Evolutionary conservation across 148 eudicot species (phyloP).

Genomic region (Camellia granthamiana): DNA sequence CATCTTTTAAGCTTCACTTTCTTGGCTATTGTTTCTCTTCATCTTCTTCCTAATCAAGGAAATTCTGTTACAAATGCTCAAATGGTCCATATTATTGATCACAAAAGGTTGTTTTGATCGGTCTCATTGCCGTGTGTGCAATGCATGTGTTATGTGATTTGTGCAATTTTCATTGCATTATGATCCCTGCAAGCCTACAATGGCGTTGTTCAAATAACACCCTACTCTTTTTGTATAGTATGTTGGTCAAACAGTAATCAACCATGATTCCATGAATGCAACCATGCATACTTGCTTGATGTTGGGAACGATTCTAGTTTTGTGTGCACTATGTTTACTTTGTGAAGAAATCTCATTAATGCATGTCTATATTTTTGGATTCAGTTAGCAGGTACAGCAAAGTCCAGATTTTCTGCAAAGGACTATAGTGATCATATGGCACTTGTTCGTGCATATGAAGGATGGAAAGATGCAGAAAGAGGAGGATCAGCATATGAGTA

Average conservation of each 20-base stretch:
- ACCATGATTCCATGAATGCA: background rate
- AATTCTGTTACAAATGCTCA: background rate
- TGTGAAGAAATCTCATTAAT: background rate
- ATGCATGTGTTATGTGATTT: background rate
- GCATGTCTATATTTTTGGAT: slow-evolving; percentile 7
- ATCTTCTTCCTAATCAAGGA: no score
- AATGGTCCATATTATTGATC: background rate
- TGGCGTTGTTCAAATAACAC: background rate
- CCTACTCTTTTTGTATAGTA: background rate
- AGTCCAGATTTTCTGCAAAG: slow-evolving; percentile 97
- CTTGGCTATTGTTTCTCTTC: no score
- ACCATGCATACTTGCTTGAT: background rate
- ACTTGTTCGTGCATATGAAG: slow-evolving; percentile 99
- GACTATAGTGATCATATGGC: slow-evolving; percentile 99
- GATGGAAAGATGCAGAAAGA: slow-evolving; percentile 99
- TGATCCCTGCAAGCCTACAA: background rate
- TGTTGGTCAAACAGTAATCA: background rate
- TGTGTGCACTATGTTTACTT: background rate
- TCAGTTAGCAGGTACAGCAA: slow-evolving; percentile 98
- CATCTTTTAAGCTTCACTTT: no score
- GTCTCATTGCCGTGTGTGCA: background rate
- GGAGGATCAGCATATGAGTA: slow-evolving; percentile 99
- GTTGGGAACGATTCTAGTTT: background rate
- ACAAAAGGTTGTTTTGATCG: background rate
- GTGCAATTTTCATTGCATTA: background rate